These are phyloP conservation scores for Trichocladium antarcticum DNA, from an alignment of 495 filamentous ascomycete species.

Conservation along the genomic window DNA sequence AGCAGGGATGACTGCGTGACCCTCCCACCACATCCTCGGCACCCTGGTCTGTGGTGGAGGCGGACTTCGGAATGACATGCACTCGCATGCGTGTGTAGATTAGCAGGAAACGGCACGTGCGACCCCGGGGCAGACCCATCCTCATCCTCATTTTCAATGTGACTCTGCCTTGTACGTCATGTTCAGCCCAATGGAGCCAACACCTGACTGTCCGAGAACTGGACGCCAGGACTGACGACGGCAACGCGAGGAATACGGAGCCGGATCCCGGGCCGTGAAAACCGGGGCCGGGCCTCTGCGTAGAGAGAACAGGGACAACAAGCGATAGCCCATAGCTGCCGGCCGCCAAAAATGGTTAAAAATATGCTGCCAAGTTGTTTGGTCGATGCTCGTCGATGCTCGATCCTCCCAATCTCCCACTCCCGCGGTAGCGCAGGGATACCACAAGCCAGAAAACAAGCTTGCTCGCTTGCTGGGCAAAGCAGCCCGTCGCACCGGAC, in stretches of 20 bases:
- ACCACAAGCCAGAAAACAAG: neutral
- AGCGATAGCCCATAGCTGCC: too few species aligned
- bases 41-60: neutral
- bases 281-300: neutral
- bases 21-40: too few species aligned
- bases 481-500: neutral
- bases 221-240: neutral
- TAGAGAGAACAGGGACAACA: too few species aligned
- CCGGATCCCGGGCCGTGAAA: neutral
- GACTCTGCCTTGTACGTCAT: constrained; percentile 10
- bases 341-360: neutral
- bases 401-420: neutral
- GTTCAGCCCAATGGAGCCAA: too few species aligned
- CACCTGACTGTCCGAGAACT: too few species aligned
- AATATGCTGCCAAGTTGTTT: neutral
- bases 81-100: neutral
- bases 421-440: neutral
- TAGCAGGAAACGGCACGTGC: neutral
- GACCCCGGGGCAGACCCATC: constrained; percentile 12
- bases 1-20: constrained; percentile 15
- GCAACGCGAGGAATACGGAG: constrained; percentile 13
- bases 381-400: neutral
- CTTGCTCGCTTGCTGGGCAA: constrained; percentile 4
- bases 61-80: neutral
- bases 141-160: constrained; percentile 17